A percentile compares a stretch with the other conserved stretches of the same genome.
Conservation (phyloP, 108 stramenopile species). For the Cylindrotheca fusiformis region DNA sequence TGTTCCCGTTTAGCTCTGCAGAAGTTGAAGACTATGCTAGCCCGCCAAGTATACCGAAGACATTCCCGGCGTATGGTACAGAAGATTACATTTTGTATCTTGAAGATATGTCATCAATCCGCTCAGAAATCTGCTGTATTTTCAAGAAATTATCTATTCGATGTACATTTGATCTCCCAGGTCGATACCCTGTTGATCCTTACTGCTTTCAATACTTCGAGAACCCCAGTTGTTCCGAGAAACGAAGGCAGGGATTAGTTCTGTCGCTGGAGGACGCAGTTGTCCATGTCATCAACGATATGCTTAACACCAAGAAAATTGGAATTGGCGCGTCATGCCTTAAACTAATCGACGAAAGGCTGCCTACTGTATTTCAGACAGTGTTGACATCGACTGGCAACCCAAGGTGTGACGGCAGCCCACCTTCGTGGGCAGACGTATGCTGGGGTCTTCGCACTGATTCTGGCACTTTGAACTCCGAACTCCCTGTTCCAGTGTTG, state of each 20-base stretch:
- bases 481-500: constrained; percentile 60
- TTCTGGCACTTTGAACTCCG: constrained; percentile 29
- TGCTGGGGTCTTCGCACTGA: constrained; percentile 71
- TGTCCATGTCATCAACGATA: constrained; percentile 44
- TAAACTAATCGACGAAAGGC: constrained; percentile 44
- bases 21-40: constrained; percentile 41
- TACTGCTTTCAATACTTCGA: constrained; percentile 33
- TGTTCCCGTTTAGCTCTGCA: constrained; percentile 59
- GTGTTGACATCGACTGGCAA: constrained; percentile 9
- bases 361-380: constrained; percentile 3
- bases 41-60: constrained; percentile 30
- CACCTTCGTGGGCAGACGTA: constrained; percentile 47
- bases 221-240: constrained; percentile 24
- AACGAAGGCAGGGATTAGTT: constrained; percentile 26
- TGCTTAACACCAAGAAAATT: constrained; percentile 24
- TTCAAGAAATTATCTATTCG: constrained; percentile 45
- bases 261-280: constrained; percentile 35
- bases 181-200: constrained; percentile 41
- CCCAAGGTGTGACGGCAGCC: neutral
- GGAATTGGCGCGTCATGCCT: constrained; percentile 38
- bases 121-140: constrained; percentile 48
- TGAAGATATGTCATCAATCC: constrained; percentile 14
- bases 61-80: constrained; percentile 82
- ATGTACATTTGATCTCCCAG: constrained; percentile 57
- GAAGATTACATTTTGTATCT: constrained; percentile 47